phyloP scores from a whole-genome alignment of 1,139 yeast species.

The Debaryomyces singareniensis region DNA sequence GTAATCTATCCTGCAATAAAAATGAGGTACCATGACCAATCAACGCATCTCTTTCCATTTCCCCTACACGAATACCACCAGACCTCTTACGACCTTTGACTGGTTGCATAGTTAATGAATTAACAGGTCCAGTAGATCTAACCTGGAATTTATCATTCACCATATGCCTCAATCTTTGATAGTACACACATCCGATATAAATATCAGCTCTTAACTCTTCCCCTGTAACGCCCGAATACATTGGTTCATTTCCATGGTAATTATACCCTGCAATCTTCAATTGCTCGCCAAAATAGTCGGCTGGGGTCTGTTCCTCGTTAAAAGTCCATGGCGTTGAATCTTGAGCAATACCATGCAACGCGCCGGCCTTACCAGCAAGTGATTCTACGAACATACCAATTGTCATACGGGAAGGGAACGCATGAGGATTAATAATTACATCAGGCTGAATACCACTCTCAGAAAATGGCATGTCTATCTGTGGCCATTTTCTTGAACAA shows the following conservation, averaged over 20 bases:
- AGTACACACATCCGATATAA: slow-evolving; percentile 93
- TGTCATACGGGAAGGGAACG: slow-evolving; percentile 99
- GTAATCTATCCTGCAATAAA: slow-evolving; percentile 87
- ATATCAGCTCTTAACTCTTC: slow-evolving; percentile 95
- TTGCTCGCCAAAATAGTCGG: slow-evolving; percentile 96
- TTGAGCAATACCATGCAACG: slow-evolving; percentile 94
- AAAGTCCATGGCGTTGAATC: slow-evolving; percentile 97
- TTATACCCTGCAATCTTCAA: slow-evolving; percentile 83
- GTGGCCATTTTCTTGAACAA: slow-evolving; percentile 97
- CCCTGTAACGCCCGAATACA: slow-evolving; percentile 98
- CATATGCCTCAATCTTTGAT: slow-evolving; percentile 98
- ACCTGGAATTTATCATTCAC: slow-evolving; percentile 99
- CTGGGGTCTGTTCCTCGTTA: slow-evolving; percentile 89
- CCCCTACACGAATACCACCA: slow-evolving; percentile 99
- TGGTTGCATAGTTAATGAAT: slow-evolving; percentile 97
- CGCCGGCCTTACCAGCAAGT: slow-evolving; percentile 97
- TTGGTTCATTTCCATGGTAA: slow-evolving; percentile 97
- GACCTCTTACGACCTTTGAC: slow-evolving; percentile 98
- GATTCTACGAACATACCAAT: slow-evolving; percentile 99
- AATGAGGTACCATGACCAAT: slow-evolving; percentile 99
- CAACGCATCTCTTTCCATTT: slow-evolving; percentile 98
- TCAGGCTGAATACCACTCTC: slow-evolving; percentile 97
- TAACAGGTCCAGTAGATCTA: slow-evolving; percentile 97
- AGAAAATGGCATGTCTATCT: slow-evolving; percentile 92
- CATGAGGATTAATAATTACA: slow-evolving; percentile 95